These are phyloP conservation scores for Fusarium solani-melongenae DNA, from an alignment of 2,329 filamentous ascomycete species.

Conservation along the genomic window DNA sequence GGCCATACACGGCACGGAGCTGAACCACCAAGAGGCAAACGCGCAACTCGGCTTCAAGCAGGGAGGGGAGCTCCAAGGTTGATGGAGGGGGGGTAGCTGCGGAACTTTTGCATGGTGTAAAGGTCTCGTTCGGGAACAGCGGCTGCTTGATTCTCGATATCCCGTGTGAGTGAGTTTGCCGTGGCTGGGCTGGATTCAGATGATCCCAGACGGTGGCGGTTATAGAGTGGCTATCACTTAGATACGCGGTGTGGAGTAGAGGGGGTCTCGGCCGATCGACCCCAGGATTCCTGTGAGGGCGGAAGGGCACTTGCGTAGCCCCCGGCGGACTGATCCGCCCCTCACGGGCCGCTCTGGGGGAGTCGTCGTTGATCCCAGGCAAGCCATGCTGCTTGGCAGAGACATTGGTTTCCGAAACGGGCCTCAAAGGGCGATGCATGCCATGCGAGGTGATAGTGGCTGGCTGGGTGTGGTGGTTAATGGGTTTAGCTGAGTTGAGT, in stretches of 20 bases:
- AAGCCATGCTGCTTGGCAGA: conserved; percentile 10
- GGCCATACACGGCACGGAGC: background rate
- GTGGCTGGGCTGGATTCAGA: conserved; percentile 15
- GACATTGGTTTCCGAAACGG: background rate
- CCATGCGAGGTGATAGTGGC: conserved; percentile 15
- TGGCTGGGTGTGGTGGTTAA: conserved; percentile 7
- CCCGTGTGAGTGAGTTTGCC: background rate
- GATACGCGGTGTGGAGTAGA: conserved; percentile 4
- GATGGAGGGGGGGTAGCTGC: background rate
- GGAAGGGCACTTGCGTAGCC: background rate
- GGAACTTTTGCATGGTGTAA: background rate
- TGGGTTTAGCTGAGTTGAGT: background rate
- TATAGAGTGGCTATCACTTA: background rate
- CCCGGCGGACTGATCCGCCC: conserved; percentile 6
- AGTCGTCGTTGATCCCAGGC: conserved; percentile 1
- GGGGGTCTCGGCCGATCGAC: conserved; percentile 23
- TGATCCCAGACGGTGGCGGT: conserved; percentile 1
- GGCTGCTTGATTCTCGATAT: background rate
- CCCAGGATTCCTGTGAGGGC: conserved; percentile 11
- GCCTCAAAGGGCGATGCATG: background rate
- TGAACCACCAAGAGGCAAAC: background rate
- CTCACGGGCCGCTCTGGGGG: background rate
- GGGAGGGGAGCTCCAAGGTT: background rate
- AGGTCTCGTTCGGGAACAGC: background rate
- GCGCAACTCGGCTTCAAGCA: conserved; percentile 11